Evolutionary conservation across 2,329 filamentous ascomycete genomes (phyloP).

Genomic region (Cladosporium phlei): DNA sequence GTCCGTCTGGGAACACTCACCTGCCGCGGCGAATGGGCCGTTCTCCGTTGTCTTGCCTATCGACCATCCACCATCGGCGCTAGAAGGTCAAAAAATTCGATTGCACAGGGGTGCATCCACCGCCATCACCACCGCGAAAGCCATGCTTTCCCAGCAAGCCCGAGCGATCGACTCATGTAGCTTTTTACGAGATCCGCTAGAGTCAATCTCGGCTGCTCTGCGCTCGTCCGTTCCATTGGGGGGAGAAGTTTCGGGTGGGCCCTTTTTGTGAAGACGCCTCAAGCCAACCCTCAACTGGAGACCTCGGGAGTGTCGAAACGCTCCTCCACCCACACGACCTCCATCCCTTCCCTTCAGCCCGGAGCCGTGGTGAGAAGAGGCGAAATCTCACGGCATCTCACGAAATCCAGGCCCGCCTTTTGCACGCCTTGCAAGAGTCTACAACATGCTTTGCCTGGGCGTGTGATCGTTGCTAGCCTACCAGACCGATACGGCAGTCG

Average conservation of each 20-base stretch:
- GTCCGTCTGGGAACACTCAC: no score
- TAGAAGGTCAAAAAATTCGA: conserved; percentile 13
- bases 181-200: conserved; percentile 8
- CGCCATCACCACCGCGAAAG: no score
- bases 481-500: no score
- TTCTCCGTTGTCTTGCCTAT: no score
- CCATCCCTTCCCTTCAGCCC: no score
- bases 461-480: no score
- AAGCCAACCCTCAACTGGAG: not conserved
- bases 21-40: no score
- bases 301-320: not conserved
- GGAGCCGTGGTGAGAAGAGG: no score
- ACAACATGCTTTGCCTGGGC: no score
- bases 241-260: conserved; percentile 1
- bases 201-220: conserved; percentile 11
- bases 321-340: not conserved
- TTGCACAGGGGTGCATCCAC: conserved; percentile 4
- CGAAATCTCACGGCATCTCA: no score
- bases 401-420: no score
- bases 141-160: not conserved
- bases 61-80: conserved; percentile 3
- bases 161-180: conserved; percentile 10
- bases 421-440: no score
- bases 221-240: conserved; percentile 4
- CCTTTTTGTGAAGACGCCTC: conserved; percentile 1